Evolutionary conservation across 2,329 filamentous ascomycete species (phyloP).

Genomic region (Trichoderma afroharzianum): DNA sequence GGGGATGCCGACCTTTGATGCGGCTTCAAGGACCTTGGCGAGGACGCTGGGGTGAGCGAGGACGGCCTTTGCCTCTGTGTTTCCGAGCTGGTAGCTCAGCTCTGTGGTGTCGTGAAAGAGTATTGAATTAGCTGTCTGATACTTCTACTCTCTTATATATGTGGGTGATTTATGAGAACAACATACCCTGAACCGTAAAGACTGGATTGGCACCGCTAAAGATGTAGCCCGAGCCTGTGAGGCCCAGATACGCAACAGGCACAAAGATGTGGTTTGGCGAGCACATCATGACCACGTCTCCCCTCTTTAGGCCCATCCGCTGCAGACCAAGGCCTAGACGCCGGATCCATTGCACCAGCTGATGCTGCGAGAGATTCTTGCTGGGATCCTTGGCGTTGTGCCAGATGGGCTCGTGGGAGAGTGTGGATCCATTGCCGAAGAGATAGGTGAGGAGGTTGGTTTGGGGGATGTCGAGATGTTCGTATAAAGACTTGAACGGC

Average conservation of each 20-base stretch:
- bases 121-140: neutral
- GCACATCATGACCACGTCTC: conserved; percentile 52
- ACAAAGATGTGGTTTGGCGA: conserved; percentile 54
- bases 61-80: conserved; percentile 47
- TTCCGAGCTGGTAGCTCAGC: conserved; percentile 48
- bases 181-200: conserved; percentile 46
- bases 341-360: conserved; percentile 49
- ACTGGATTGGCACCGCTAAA: conserved; percentile 54
- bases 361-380: conserved; percentile 43
- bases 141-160: neutral
- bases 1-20: conserved; percentile 39
- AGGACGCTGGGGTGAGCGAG: conserved; percentile 47
- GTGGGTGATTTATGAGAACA: neutral
- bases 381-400: conserved; percentile 46
- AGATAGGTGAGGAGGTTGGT: conserved; percentile 41
- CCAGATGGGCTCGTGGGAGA: conserved; percentile 49
- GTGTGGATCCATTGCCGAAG: conserved; percentile 28
- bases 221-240: conserved; percentile 48
- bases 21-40: conserved; percentile 41
- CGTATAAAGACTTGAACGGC: conserved; percentile 43
- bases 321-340: conserved; percentile 48
- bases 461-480: conserved; percentile 41
- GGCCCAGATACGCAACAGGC: conserved; percentile 51
- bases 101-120: conserved; percentile 32
- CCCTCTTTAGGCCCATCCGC: conserved; percentile 40